Base-by-base conservation (phyloP, 352 stramenopile species). In the Globisporangium cylindrosporum region DNA sequence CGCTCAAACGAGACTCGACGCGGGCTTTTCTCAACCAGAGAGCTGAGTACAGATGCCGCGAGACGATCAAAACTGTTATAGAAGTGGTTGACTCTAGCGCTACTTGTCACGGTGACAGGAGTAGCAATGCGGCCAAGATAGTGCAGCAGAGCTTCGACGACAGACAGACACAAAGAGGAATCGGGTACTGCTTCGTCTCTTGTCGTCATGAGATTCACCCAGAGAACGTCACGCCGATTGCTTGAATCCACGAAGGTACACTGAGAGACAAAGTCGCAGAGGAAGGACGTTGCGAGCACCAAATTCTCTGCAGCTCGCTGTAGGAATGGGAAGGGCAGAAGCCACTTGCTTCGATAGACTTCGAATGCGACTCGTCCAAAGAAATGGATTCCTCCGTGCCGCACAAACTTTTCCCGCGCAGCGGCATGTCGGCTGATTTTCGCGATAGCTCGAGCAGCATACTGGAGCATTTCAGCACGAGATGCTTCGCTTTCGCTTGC, bases 11-110 rank as follows among this genome's bases (percentile, higher is more conserved):
- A 14, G 1, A 54, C 27, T 34, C 67, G 65, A 8, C 29, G 67
- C 5, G 74, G 74, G 54, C 70, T 66, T 32, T 72, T 72, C 20
- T 80, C 74, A 5, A 73, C 54, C 32, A 76, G 51, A 7, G 69
- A 29, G 10, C 58, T 53, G 7, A 76, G 12, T 0, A 76, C 29
- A 1, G 64, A 20, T 1, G 74, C 74, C 2, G 74, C 74, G 9
- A 78, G 62, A 7, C 72, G 62, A 18, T 78, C 74, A 34, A 68
- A 73, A 38, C 72, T 80, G 59, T 38, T 56, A 24, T 57, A 57
- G 34, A 51, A 10, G 2, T 24, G 29, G 24, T 32, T 36, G 1
- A 34, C 20, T 27, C 32, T 34, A 62, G 9, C 24, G 12, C 10
- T 27, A 10, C 25, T 43, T 14, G 8, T 58, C 3, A n/a, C 3